phyloP scores from a whole-genome alignment of 2,329 filamentous ascomycete genomes.

The Colletotrichum shisoi region DNA sequence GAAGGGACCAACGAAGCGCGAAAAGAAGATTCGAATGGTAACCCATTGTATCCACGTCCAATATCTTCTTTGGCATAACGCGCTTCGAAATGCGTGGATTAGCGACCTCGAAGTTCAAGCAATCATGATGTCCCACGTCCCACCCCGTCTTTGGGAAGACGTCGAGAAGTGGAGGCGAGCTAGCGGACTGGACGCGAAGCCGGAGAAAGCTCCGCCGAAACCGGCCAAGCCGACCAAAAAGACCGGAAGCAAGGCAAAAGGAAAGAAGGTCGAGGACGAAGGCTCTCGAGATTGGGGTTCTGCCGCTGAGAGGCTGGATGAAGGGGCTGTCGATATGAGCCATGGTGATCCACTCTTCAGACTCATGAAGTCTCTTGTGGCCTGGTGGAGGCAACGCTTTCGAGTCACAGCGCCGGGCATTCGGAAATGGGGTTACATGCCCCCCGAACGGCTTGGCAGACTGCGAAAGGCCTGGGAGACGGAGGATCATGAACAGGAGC shows the following conservation, averaged over 20 bases:
- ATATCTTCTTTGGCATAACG: conserved; percentile 87
- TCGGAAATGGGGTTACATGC: conserved; percentile 89
- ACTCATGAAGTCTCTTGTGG: conserved; percentile 76
- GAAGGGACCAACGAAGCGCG: conserved; percentile 85
- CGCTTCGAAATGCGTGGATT: conserved; percentile 82
- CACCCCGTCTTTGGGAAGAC: conserved; percentile 73
- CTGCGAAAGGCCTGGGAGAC: conserved; percentile 74
- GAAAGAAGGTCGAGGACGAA: conserved; percentile 45
- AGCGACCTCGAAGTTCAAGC: conserved; percentile 79
- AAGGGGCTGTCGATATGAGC: conserved; percentile 77
- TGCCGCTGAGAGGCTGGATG: conserved; percentile 73
- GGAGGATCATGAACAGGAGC: conserved; percentile 66
- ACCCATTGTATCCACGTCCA: conserved; percentile 92
- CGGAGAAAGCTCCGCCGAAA: conserved; percentile 50
- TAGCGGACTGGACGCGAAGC: conserved; percentile 64
- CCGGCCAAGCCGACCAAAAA: conserved; percentile 44
- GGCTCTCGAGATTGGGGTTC: conserved; percentile 73
- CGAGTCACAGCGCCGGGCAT: conserved; percentile 78
- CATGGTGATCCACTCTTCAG: conserved; percentile 81
- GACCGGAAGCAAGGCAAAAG: conserved; percentile 51
- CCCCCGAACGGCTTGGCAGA: conserved; percentile 76
- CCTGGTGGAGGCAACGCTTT: conserved; percentile 90
- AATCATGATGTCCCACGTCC: conserved; percentile 76
- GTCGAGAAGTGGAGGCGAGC: conserved; percentile 75
- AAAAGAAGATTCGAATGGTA: conserved; percentile 76